These are phyloP conservation scores for Xylaria sp. DNA, from an alignment of 2,329 filamentous ascomycete species.

Conservation along the genomic window DNA sequence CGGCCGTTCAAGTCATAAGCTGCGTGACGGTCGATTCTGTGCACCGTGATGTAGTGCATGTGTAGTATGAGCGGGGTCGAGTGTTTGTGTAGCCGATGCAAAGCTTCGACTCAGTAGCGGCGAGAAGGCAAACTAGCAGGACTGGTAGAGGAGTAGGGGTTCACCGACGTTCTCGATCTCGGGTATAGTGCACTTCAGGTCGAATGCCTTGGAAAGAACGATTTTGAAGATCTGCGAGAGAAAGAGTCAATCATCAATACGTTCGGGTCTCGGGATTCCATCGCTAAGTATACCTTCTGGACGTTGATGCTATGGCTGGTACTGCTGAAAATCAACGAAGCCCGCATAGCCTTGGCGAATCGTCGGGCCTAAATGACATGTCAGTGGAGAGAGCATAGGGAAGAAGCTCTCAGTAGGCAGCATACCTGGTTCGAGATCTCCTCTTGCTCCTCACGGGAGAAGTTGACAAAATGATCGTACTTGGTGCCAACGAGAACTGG, in stretches of 20 bases:
- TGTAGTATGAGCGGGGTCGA: background rate
- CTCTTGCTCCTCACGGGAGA: slow-evolving; percentile 93
- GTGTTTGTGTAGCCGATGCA: background rate
- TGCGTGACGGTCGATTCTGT: slow-evolving; percentile 6
- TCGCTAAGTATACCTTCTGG: slow-evolving; percentile 66
- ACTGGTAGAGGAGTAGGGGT: slow-evolving; percentile 85
- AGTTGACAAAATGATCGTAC: slow-evolving; percentile 99
- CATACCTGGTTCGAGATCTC: slow-evolving; percentile 92
- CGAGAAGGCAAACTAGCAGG: slow-evolving; percentile 35
- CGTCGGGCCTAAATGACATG: slow-evolving; percentile 67
- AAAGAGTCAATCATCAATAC: slow-evolving; percentile 9
- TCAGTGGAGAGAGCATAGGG: slow-evolving; percentile 17
- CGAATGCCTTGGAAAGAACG: slow-evolving; percentile 95
- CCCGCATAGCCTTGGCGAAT: slow-evolving; percentile 97
- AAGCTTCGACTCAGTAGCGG: background rate
- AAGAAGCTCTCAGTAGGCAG: background rate
- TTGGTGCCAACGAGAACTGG: slow-evolving; percentile 96
- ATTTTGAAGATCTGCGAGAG: slow-evolving; percentile 90
- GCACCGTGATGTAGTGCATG: background rate
- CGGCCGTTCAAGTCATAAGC: slow-evolving; percentile 19
- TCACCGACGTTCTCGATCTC: slow-evolving; percentile 98
- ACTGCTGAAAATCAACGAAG: slow-evolving; percentile 95
- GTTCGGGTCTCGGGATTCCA: background rate
- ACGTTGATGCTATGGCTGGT: slow-evolving; percentile 99
- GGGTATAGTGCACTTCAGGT: slow-evolving; percentile 97